Base-by-base conservation (phyloP, 1,284 basidiomycete genomes). In the Malassezia obtusa region DNA sequence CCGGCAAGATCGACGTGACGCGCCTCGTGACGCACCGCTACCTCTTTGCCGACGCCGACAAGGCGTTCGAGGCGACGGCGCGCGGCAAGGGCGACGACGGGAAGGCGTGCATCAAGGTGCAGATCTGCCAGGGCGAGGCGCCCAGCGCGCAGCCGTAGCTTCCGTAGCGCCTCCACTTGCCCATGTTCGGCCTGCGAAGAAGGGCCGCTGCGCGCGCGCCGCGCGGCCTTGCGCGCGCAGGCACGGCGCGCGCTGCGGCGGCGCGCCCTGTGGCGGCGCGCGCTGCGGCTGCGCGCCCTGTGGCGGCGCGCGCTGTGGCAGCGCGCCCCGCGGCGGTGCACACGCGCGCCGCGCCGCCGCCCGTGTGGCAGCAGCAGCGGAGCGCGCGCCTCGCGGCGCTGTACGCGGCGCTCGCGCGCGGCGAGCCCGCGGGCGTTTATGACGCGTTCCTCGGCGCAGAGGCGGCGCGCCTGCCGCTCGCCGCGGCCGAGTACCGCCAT, bases 1-100 rank as follows among this genome's bases (percentile, higher is more conserved):
- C 77, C 21, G 78, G 79, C 12, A 65, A 77, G 50, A 75, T 82
- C 59, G 77, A 81, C 60, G 77, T 81, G 53, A 77, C 77, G 51
- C 77, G 78, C 15, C 80, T 77, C 80, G 88, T 82, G 84, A 73
- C 66, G 76, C 72, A 61, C 45, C 65, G 74, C 3, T 79, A 78
- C 70, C 60, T 75, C 33, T 79, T 79, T 65, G 67, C 75, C 39
- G 77, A 76, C 56, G 78, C 81, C 0, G 60, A 77, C 48, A 73
- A 76, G 58, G 80, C 80, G 1, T 82, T 81, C 63, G 76, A 79
- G 45, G 73, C 77, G 12, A 80, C 78, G 39, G 75, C 77, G 49
- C 69, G 67, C 31, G 89, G 90, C 32, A 87, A 85, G 76, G 85
- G 87, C 52, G 79, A 73, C 32, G 77, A 79, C 59, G 80, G 80